These are phyloP conservation scores for Solanum rostratum DNA, from an alignment of 257 asterid species.

Conservation along the genomic window DNA sequence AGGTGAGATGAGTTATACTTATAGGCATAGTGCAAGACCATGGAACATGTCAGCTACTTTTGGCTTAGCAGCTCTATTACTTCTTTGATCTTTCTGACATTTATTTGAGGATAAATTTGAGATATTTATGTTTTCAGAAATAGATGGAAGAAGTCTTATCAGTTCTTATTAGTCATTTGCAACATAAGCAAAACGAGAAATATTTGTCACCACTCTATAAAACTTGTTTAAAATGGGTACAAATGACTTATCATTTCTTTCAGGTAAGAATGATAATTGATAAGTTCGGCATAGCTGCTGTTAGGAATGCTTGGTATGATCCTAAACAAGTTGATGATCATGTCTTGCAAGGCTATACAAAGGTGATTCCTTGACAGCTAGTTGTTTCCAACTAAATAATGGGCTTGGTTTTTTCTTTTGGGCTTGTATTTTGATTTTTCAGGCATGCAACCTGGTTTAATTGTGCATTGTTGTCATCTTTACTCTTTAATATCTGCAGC, in stretches of 20 bases:
- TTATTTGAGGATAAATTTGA: background rate
- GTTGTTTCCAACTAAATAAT: background rate
- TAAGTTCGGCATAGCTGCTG: constrained; percentile 60
- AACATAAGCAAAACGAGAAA: background rate
- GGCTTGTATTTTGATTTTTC: background rate
- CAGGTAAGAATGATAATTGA: constrained; percentile 68
- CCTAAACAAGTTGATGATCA: constrained; percentile 69
- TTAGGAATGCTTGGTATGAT: constrained; percentile 78
- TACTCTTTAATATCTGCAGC: constrained; percentile 30
- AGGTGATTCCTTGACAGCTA: constrained; percentile 33
- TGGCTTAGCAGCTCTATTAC: background rate
- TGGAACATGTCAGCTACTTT: background rate
- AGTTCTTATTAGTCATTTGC: background rate
- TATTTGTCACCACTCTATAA: background rate
- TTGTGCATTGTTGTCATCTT: background rate
- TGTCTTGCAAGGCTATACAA: constrained; percentile 73
- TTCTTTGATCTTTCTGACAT: background rate
- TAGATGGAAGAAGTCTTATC: background rate
- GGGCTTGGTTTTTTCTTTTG: background rate
- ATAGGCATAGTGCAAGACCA: background rate
- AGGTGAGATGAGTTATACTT: background rate
- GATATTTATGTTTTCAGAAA: background rate
- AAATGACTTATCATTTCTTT: constrained; percentile 5
- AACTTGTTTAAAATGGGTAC: background rate
- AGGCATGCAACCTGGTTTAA: background rate